Base-by-base conservation (phyloP, 208 protist species). In the Trypanosoma avium region DNA sequence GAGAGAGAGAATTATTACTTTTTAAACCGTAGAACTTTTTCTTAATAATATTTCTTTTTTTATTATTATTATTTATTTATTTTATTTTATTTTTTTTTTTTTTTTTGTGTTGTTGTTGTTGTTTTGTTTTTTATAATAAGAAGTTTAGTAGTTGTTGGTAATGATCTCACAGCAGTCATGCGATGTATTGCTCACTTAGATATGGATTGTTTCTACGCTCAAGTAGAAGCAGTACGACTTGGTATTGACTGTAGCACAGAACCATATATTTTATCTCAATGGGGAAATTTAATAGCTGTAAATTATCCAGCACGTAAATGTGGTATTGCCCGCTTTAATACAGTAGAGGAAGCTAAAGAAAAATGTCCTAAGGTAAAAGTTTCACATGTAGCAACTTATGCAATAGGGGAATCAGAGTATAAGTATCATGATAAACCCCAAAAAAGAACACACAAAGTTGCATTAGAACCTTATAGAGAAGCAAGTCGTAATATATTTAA, bases 171-270 rank as follows among this genome's bases (percentile, higher is more conserved):
- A 24, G 7, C 8, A 46, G 43, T 13, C 19, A 76, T 81, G 71
- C 67, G 75, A 12, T 85, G 79, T 74, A 93, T 97, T 30, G 78
- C 66, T 43, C 93, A 96, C 76, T 65, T 97, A 17, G 90, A 97
- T 69, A 89, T 97, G 81, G 93, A 97, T 66, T 95, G 85, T 81
- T 97, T 97, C 70, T 97, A 97, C 70, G 90, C 84, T 0, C 89
- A 97, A 52, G 90, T 95, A 53, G 93, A 97, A 77, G 83, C 84
- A 17, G 72, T 92, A 10, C 81, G 90, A 0, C 80, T 94, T 29
- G 81, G 87, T 24, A 70, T 92, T 26, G 85, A 88, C 66, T 95
- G 82, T 62, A 81, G 84, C 10, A 74, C 73, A 5, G 64, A 69
- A 4, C 89, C 88, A 0, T 90, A 86, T 33, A 73, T 86, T 46